These are phyloP conservation scores for Aspergillus sp. DNA, from an alignment of 2,329 filamentous ascomycete genomes.

Conservation along the genomic window DNA sequence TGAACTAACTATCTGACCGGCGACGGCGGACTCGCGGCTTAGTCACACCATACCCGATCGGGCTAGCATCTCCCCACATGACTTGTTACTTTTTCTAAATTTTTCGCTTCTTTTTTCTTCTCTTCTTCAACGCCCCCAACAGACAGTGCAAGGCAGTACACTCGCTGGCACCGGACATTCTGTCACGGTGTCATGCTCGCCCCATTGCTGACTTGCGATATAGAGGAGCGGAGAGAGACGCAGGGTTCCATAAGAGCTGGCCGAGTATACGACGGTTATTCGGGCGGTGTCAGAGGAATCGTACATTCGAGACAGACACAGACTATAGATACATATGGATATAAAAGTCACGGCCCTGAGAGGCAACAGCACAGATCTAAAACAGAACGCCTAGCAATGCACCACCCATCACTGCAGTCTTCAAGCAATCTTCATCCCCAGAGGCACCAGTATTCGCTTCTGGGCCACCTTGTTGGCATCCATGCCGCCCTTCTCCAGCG, in stretches of 20 bases:
- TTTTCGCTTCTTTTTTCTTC: conserved; percentile 23
- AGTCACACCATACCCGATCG: conserved; percentile 9
- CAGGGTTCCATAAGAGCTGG: conserved; percentile 64
- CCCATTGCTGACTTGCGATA: conserved; percentile 59
- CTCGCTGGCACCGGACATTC: conserved; percentile 52
- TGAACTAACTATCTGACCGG: conserved; percentile 7
- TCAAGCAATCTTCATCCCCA: conserved; percentile 29
- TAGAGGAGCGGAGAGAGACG: conserved; percentile 47
- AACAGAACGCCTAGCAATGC: conserved; percentile 14
- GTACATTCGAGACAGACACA: conserved; percentile 41
- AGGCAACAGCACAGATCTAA: conserved; percentile 3
- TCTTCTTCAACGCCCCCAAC: conserved; percentile 57
- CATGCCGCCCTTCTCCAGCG: conserved; percentile 76
- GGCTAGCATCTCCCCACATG: conserved; percentile 16
- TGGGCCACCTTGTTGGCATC: conserved; percentile 65
- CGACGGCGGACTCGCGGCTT: conserved; percentile 6
- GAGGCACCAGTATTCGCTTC: conserved; percentile 60
- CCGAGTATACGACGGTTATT: conserved; percentile 59
- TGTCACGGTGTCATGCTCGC: conserved; percentile 50
- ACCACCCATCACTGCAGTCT: conserved; percentile 22
- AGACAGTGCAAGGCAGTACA: conserved; percentile 78
- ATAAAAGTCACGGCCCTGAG: conserved; percentile 9
- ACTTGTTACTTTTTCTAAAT: conserved; percentile 3
- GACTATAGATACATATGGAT: conserved; percentile 25
- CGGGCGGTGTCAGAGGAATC: conserved; percentile 78